Conservation (phyloP, 192 early-diverging fungal species). For the Podila epigama region DNA sequence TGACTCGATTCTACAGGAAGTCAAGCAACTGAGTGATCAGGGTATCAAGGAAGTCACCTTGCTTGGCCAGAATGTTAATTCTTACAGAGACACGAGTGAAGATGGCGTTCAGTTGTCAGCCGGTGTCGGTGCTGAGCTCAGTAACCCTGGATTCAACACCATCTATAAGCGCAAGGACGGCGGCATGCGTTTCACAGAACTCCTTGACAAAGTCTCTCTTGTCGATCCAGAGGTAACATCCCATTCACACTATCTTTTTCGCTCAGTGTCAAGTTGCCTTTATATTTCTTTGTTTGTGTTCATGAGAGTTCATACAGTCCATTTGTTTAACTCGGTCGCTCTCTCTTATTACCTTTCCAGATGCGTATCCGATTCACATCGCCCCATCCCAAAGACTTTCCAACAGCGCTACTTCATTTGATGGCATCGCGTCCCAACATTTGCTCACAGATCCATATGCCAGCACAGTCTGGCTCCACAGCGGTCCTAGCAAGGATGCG, state of each 20-base stretch:
- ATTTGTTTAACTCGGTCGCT: too few species aligned
- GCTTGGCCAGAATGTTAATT: constrained; percentile 85
- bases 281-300: too few species aligned
- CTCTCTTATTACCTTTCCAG: constrained; percentile 18
- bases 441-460: constrained; percentile 77
- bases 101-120: constrained; percentile 55
- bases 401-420: constrained; percentile 70
- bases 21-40: constrained; percentile 65
- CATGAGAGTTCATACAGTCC: too few species aligned
- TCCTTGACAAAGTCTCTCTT: constrained; percentile 70
- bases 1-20: constrained; percentile 73
- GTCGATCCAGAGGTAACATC: constrained; percentile 66
- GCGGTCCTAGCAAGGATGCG: constrained; percentile 74
- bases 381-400: constrained; percentile 85
- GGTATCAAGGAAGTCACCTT: constrained; percentile 74
- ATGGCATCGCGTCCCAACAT: constrained; percentile 75
- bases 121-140: constrained; percentile 53
- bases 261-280: too few species aligned
- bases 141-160: constrained; percentile 73
- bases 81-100: constrained; percentile 73
- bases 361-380: constrained; percentile 83
- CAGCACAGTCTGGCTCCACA: constrained; percentile 75
- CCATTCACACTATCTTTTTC: not conserved
- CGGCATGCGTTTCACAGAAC: constrained; percentile 76
- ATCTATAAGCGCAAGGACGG: constrained; percentile 81